These are phyloP conservation scores for Colletotrichum tabaci DNA, from an alignment of 2,329 filamentous ascomycete species.

Conservation along the genomic window DNA sequence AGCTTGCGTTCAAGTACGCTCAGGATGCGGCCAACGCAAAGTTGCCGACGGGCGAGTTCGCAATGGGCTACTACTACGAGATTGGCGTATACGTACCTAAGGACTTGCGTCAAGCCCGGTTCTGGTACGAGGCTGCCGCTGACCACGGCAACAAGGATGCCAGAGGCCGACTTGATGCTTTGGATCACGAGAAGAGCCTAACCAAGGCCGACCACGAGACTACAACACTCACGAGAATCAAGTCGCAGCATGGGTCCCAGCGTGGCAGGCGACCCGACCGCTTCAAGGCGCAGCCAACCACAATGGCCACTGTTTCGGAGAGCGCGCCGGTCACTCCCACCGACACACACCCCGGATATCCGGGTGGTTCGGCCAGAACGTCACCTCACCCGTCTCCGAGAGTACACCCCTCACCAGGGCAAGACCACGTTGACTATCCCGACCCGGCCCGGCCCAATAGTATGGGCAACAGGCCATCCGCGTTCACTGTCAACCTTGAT, in stretches of 20 bases:
- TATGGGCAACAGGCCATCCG: slow-evolving; percentile 58
- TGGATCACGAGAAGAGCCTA: slow-evolving; percentile 85
- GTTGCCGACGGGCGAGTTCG: slow-evolving; percentile 93
- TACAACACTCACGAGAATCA: slow-evolving; percentile 90
- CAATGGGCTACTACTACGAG: slow-evolving; percentile 97
- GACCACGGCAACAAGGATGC: slow-evolving; percentile 95
- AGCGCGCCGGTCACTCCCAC: slow-evolving; percentile 50
- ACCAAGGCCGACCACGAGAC: slow-evolving; percentile 95
- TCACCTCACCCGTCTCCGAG: slow-evolving; percentile 61
- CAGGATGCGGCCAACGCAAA: slow-evolving; percentile 86
- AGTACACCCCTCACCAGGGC: slow-evolving; percentile 54
- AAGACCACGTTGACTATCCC: slow-evolving; percentile 61
- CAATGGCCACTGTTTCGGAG: slow-evolving; percentile 67
- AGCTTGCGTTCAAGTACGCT: slow-evolving; percentile 91
- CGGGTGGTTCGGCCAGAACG: slow-evolving; percentile 50
- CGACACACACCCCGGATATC: slow-evolving; percentile 42
- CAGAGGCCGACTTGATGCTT: slow-evolving; percentile 83
- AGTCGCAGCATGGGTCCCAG: slow-evolving; percentile 81
- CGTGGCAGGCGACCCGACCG: slow-evolving; percentile 73
- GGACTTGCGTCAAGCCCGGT: slow-evolving; percentile 84
- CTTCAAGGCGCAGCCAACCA: slow-evolving; percentile 61
- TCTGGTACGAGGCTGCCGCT: slow-evolving; percentile 92
- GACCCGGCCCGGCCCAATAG: slow-evolving; percentile 61
- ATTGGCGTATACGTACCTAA: slow-evolving; percentile 94
- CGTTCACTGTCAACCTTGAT: slow-evolving; percentile 67